These are phyloP conservation scores for Antitrichia curtipendula DNA, from an alignment of 225 moss, liverwort and hornwort genomes.

Conservation along the genomic window DNA sequence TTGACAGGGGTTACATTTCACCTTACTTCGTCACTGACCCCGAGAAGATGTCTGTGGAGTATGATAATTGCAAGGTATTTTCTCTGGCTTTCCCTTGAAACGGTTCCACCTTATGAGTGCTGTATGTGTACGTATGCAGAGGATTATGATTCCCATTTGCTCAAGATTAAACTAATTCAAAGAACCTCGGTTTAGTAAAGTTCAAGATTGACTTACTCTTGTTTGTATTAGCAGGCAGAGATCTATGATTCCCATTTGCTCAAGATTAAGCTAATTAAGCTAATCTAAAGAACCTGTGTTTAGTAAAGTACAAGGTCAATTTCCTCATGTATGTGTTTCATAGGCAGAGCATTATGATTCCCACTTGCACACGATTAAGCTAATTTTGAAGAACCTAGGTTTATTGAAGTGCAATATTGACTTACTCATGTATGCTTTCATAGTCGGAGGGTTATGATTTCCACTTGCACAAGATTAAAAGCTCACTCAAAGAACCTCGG, in stretches of 20 bases:
- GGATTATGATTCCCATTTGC: not conserved
- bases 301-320: not conserved
- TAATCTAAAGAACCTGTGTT: not conserved
- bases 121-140: not conserved
- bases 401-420: not conserved
- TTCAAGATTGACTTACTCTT: not conserved
- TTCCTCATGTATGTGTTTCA: not conserved
- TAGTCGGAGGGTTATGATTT: not conserved
- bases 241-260: not conserved
- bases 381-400: not conserved
- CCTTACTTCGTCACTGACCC: slow-evolving; percentile 96
- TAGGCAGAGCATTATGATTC: not conserved
- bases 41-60: slow-evolving; percentile 93
- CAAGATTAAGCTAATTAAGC: not conserved
- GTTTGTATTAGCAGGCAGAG: no score
- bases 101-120: not conserved
- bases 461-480: not conserved
- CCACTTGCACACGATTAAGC: no score
- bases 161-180: not conserved
- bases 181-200: no score
- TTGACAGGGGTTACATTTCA: slow-evolving; percentile 88
- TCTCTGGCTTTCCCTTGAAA: not conserved
- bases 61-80: slow-evolving; percentile 81
- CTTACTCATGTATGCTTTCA: not conserved
- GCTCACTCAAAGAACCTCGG: not conserved